Evolutionary conservation across 2,329 filamentous ascomycete species (phyloP), one percentile per base, ranked within the genome.

Genomic region (Cladosporium sp.): DNA sequence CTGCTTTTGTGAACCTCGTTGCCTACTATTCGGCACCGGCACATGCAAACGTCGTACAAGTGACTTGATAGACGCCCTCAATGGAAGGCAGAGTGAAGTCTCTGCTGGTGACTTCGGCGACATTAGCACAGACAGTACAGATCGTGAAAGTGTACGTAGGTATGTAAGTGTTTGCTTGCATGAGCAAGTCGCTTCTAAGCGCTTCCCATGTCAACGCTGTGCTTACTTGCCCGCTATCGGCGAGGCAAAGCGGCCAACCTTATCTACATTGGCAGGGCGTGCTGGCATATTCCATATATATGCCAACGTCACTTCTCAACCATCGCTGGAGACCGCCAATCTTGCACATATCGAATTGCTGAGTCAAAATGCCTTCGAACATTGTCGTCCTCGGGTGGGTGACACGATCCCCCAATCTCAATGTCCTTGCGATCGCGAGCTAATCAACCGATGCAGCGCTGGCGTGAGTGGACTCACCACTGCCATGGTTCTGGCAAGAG

Each of bases 381-480:
- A 72, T 81, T 39, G 75, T 79, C 4, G 75, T 80, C 9, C 69
- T 80, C 40, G 78, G 78, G 78, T 79, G n/a, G 10, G 19, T 50
- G 19, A 9, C 28, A 32, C 28, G 12, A 15, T 3, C 28, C 13
- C 9, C 12, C 28, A 36, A 9, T n/a, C 24, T 28, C 22, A 28
- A 45, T 24, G 13, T 25, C 17, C 15, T 45, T 15, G 13, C 24
- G 10, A 45, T 10, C 24, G 3, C 4, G 15, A 45, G 25, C 42
- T 45, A 24, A 45, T 28, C 5, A n/a, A 45, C 28, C 17, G 42
- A 45, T 22, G 17, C 24, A 87, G 84, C 52, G 86, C 85, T 52
- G 86, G 86, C 47, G 84, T 89, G 5, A 78, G 83, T 32, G 85
- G 85, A 24, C 77, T 89, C 53, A 88, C 86, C 2, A 86, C 84